Conservation (phyloP, 176 grass and related monocot species). For the Phragmites australis region DNA sequence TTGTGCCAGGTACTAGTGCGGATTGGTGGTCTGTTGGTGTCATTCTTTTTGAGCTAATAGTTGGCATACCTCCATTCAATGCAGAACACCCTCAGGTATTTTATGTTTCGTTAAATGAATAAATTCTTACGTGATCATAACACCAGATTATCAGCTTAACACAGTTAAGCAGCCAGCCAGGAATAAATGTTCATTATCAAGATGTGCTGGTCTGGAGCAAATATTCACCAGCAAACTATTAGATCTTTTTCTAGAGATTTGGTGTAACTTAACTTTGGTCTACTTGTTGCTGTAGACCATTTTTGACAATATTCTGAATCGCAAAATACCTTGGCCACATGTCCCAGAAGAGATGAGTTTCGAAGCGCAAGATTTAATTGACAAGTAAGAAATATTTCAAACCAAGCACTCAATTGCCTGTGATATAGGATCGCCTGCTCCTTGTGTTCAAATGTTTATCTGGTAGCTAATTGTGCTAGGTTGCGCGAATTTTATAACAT, state of each 20-base stretch:
- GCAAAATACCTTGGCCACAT: slow-evolving; percentile 96
- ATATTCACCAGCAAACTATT: background rate
- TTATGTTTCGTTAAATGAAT: slow-evolving; percentile 22
- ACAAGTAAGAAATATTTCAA: slow-evolving; percentile 73
- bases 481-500: background rate
- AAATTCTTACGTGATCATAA: slow-evolving; percentile 2
- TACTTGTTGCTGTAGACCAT: slow-evolving; percentile 78
- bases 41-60: slow-evolving; percentile 98
- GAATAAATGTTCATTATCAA: slow-evolving; percentile 20
- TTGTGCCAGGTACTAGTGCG: slow-evolving; percentile 82
- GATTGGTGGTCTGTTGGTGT: slow-evolving; percentile 99
- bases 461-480: slow-evolving; percentile 15
- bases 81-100: slow-evolving; percentile 94
- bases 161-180: background rate
- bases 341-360: slow-evolving; percentile 90
- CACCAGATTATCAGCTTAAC: background rate
- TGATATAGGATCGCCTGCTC: slow-evolving; percentile 23
- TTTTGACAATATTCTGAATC: slow-evolving; percentile 99
- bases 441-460: slow-evolving; percentile 31
- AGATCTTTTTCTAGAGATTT: slow-evolving; percentile 22
- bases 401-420: slow-evolving; percentile 18
- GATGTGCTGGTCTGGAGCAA: slow-evolving; percentile 6
- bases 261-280: slow-evolving; percentile 37
- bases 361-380: slow-evolving; percentile 88
- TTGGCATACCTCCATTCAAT: slow-evolving; percentile 99